Conservation (phyloP, 2,329 filamentous ascomycete genomes). For the Claviceps citrina region DNA sequence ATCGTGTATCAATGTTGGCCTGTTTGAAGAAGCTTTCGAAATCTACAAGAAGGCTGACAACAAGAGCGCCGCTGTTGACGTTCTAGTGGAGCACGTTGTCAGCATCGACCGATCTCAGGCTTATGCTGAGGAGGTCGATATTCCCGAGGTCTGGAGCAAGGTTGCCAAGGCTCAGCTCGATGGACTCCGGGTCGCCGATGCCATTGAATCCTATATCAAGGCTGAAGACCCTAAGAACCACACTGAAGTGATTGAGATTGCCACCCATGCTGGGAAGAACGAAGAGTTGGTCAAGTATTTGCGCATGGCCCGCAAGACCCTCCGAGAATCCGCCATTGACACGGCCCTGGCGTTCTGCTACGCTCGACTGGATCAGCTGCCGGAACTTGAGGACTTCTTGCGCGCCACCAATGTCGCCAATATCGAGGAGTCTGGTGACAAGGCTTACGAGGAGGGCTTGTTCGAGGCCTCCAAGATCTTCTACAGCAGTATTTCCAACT, state of each 20-base stretch:
- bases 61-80: constrained; percentile 71
- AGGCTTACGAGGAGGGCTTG: constrained; percentile 86
- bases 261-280: constrained; percentile 89
- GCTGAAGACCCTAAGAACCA: constrained; percentile 88
- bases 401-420: constrained; percentile 87
- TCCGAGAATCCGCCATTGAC: constrained; percentile 84
- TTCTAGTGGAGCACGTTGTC: constrained; percentile 90
- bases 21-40: constrained; percentile 94
- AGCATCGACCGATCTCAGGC: constrained; percentile 95
- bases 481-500: constrained; percentile 96
- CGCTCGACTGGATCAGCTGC: constrained; percentile 77
- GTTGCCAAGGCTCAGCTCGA: constrained; percentile 97
- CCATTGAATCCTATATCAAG: constrained; percentile 94
- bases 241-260: constrained; percentile 88
- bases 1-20: constrained; percentile 84
- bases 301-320: constrained; percentile 91
- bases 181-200: constrained; percentile 78
- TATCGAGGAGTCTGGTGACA: constrained; percentile 92
- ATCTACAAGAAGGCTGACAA: constrained; percentile 97
- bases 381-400: constrained; percentile 92
- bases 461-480: constrained; percentile 98
- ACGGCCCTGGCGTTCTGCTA: constrained; percentile 88
- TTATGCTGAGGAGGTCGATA: constrained; percentile 86
- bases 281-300: constrained; percentile 94
- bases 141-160: constrained; percentile 94